These are phyloP conservation scores for Hypericum androsaemum DNA, from an alignment of 345 rosid species.

Conservation along the genomic window DNA sequence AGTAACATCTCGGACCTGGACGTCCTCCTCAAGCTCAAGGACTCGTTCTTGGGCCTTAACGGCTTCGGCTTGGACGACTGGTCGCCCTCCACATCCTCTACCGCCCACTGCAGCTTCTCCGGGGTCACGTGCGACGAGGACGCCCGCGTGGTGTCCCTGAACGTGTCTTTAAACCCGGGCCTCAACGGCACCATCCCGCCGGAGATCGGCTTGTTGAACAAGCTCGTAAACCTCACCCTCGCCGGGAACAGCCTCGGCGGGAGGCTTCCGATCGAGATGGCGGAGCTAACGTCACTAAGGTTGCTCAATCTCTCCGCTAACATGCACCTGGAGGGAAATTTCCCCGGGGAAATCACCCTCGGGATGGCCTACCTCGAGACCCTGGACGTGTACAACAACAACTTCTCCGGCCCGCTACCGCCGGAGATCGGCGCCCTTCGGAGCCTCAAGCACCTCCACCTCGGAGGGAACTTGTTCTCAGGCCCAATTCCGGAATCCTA, in stretches of 20 bases:
- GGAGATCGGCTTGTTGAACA: slow-evolving; percentile 50
- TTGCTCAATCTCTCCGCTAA: slow-evolving; percentile 63
- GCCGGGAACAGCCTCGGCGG: slow-evolving; percentile 45
- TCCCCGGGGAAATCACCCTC: slow-evolving; percentile 44
- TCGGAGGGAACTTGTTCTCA: slow-evolving; percentile 70
- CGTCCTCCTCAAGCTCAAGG: slow-evolving; percentile 51
- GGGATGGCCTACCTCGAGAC: slow-evolving; percentile 49
- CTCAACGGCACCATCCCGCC: slow-evolving; percentile 54
- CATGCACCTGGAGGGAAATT: slow-evolving; percentile 26
- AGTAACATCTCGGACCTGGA: slow-evolving; percentile 38
- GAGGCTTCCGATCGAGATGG: slow-evolving; percentile 41
- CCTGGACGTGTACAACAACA: slow-evolving; percentile 60
- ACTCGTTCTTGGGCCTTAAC: slow-evolving; percentile 43
- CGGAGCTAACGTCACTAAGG: slow-evolving; percentile 44
- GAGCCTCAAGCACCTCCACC: slow-evolving; percentile 43
- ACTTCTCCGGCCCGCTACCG: slow-evolving; percentile 53
- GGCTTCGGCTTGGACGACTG: slow-evolving; percentile 63
- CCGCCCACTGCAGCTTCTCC: slow-evolving; percentile 67
- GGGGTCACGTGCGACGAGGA: slow-evolving; percentile 59
- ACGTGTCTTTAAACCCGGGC: slow-evolving; percentile 32
- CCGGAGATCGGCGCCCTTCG: slow-evolving; percentile 32
- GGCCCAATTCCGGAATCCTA: slow-evolving; percentile 68
- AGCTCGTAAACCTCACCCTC: slow-evolving; percentile 57
- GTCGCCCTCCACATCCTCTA: slow-evolving; percentile 32
- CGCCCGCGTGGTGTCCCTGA: slow-evolving; percentile 48